phyloP scores from a whole-genome alignment of 1,284 basidiomycete species.

The Austroboletus olivaceoglutinosus region DNA sequence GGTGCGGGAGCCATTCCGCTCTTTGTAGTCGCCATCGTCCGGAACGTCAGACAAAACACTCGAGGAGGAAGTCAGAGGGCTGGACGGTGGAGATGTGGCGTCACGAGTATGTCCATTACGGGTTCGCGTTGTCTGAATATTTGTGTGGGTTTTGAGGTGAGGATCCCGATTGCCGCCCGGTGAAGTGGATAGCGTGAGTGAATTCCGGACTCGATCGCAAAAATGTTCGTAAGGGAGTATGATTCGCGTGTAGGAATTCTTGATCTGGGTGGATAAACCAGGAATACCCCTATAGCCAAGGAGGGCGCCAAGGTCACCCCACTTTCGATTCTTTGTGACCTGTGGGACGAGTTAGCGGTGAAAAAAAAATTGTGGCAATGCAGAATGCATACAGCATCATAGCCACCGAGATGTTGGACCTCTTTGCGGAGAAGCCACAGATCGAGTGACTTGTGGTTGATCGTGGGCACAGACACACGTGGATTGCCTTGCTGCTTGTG shows the following conservation, averaged over 20 bases:
- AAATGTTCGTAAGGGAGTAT: slow-evolving; percentile 95
- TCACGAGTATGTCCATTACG: slow-evolving; percentile 39
- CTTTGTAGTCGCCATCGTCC: slow-evolving; percentile 65
- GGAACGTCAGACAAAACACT: slow-evolving; percentile 78
- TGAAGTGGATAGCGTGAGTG: slow-evolving; percentile 48
- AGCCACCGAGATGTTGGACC: slow-evolving; percentile 86
- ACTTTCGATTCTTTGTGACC: slow-evolving; percentile 80
- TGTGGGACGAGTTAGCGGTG: slow-evolving; percentile 36
- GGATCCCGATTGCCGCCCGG: slow-evolving; percentile 38
- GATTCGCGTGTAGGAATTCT: slow-evolving; percentile 86
- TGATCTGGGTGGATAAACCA: slow-evolving; percentile 83
- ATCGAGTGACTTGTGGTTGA: slow-evolving; percentile 91
- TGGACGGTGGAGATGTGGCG: slow-evolving; percentile 53
- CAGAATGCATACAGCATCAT: slow-evolving; percentile 63
- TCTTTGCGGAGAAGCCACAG: slow-evolving; percentile 92
- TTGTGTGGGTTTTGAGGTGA: slow-evolving; percentile 43
- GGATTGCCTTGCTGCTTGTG: slow-evolving; percentile 88
- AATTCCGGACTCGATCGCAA: slow-evolving; percentile 71
- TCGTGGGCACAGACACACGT: slow-evolving; percentile 85
- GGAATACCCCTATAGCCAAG: slow-evolving; percentile 83
- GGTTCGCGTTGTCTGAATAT: slow-evolving; percentile 41
- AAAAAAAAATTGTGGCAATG: slow-evolving; percentile 19
- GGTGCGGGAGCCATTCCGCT: slow-evolving; percentile 34
- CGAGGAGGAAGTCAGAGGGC: slow-evolving; percentile 65
- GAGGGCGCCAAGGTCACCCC: slow-evolving; percentile 80